Conservation (phyloP, 2,329 filamentous ascomycete species). For the Colletotrichum aenigma region DNA sequence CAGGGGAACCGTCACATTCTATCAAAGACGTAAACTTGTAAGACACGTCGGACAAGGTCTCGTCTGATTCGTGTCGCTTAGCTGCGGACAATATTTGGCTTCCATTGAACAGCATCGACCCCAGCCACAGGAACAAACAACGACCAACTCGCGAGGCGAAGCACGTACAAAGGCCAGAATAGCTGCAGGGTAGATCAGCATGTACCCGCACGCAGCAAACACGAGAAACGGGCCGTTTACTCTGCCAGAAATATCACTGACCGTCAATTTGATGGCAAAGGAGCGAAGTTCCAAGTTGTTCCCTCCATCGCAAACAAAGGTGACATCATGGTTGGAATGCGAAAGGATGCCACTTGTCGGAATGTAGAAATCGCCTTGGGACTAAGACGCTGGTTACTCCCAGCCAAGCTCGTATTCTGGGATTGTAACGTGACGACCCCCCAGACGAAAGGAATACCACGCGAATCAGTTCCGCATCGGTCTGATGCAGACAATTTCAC, state of each 20-base stretch:
- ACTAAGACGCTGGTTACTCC: background rate
- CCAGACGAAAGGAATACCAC: background rate
- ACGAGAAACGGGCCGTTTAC: background rate
- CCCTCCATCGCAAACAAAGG: background rate
- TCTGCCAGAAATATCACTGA: background rate
- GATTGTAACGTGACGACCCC: background rate
- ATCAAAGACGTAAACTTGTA: background rate
- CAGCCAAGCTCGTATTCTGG: background rate
- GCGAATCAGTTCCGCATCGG: background rate
- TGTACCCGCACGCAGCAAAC: background rate
- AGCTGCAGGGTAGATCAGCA: background rate
- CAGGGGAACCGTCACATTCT: background rate
- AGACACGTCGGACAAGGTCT: background rate
- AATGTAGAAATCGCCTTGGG: background rate
- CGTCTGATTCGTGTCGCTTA: background rate
- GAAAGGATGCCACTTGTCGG: background rate
- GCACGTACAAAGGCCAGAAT: background rate
- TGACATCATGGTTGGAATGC: background rate
- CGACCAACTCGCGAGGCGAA: background rate
- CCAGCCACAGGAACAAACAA: background rate
- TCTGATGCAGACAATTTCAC: background rate
- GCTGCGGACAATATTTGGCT: background rate
- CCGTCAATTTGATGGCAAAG: background rate
- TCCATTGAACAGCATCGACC: background rate
- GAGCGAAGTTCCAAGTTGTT: background rate